Base-by-base conservation (phyloP, 139 green algal genomes). In the Coelastrella sp. region DNA sequence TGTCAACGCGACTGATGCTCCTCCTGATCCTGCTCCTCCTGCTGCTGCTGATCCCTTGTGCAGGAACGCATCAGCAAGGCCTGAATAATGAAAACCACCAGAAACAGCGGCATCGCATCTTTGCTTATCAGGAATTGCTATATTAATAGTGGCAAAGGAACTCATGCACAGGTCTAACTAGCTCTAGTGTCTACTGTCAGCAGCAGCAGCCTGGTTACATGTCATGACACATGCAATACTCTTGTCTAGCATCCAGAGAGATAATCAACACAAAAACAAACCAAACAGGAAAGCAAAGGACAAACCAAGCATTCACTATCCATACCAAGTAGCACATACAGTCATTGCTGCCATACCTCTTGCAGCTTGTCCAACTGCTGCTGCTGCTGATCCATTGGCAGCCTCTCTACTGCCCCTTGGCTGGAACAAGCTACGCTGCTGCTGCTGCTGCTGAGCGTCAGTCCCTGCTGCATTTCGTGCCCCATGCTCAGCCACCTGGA, bases 31-130 rank as follows among this genome's bases (percentile, higher is more conserved):
- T 81, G 53, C 41, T 37, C 37, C 73, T 69, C 50, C 40, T 30
- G 43, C 71, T 85, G 69, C 64, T 74, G 66, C 50, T 0, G 66
- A 79, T 48, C 88, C 79, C 67, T 86, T 90, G 66, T 17, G 83
- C 90, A 57, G 84, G 73, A 93, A 86, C 25, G 90, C 90, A 23
- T 85, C 83, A 17, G 90, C 90, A 32, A 93, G 68, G 8, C 79
- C 87, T 87, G 50, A 43, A 50, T 5, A 62, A 17, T 37, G 34
- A 38, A 74, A 21, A 57, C 17, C 27, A n/a, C 17, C 53, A 64
- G 17, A 64, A 9, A 57, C 1, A n/a, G 45, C 45, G 1, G 45
- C 45, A 57, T 57, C 11, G 45, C 11, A 57, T n/a, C n/a, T n/a
- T n/a, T n/a, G n/a, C n/a, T n/a, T n/a, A n/a, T n/a, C n/a, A n/a